Evolutionary conservation across 192 early-diverging fungal species (phyloP).

Genomic region (Coemansia furcata): DNA sequence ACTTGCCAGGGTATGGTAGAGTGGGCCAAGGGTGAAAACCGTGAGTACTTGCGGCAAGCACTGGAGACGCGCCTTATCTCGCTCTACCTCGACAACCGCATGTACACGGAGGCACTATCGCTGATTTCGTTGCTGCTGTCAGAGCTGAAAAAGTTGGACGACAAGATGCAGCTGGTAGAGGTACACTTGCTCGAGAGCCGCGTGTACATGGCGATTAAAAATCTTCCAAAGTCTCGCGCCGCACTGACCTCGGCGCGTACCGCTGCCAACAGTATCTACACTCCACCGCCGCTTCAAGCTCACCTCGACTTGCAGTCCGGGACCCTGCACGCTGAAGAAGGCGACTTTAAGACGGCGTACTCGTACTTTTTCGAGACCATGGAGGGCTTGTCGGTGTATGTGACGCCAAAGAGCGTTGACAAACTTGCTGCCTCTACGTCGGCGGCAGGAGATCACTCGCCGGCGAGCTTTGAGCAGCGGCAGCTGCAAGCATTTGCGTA

Average conservation of each 20-base stretch:
- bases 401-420: slow-evolving; percentile 27
- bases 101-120: slow-evolving; percentile 87
- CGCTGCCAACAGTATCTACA: slow-evolving; percentile 96
- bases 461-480: slow-evolving; percentile 48
- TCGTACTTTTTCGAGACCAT: slow-evolving; percentile 99
- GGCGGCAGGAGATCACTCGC: background rate
- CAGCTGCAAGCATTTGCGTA: slow-evolving; percentile 94
- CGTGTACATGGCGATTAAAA: slow-evolving; percentile 88
- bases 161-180: slow-evolving; percentile 97
- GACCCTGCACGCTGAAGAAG: slow-evolving; percentile 96
- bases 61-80: slow-evolving; percentile 91
- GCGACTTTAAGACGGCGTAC: slow-evolving; percentile 98
- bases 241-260: slow-evolving; percentile 94
- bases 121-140: slow-evolving; percentile 83
- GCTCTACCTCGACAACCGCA: slow-evolving; percentile 91
- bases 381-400: slow-evolving; percentile 76
- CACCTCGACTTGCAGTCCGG: slow-evolving; percentile 96
- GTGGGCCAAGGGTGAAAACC: slow-evolving; percentile 89
- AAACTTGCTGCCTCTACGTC: background rate
- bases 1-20: slow-evolving; percentile 93
- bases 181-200: slow-evolving; percentile 95
- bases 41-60: slow-evolving; percentile 92
- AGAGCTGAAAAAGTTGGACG: slow-evolving; percentile 98
- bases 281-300: slow-evolving; percentile 95
- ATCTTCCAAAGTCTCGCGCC: slow-evolving; percentile 93